Base-by-base conservation (phyloP, 208 protist genomes). In the Leishmania turanica region DNA sequence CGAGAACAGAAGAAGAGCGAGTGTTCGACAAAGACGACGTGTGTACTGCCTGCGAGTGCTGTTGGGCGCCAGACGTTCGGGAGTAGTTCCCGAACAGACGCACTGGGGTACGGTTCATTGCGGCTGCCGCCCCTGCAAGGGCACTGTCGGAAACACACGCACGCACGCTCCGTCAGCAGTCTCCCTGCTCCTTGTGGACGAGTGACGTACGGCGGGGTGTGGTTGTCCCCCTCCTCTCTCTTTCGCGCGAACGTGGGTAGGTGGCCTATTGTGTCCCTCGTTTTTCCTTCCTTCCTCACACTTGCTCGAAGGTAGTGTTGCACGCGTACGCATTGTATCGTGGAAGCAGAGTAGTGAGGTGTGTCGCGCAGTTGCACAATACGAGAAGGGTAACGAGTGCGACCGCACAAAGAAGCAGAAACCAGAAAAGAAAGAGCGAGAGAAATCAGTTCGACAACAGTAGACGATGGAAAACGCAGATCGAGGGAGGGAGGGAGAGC, bases 1-100 rank as follows among this genome's bases (percentile, higher is more conserved):
- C 81, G 27, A 92, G 54, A 11, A 92, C 86, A 13, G 87, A 86
- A 24, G 70, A 73, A 27, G 80, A 82, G 3, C 88, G 85, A 60
- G 66, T 42, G 78, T 45, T 64, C 37, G 69, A 13, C 15, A 62
- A 81, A 21, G 42, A 60, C 34, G 65, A 65, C 45, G 47, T 34
- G 2, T 81, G 75, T 65, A 56, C 56, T 4, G 74, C 37, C 56
- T 62, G 47, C 15, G 64, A 19, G 56, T 76, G 72, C 34, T 56
- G 72, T 34, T 45, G 51, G 24, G 72, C 47, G 19, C 72, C 72
- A 8, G 72, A 62, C 51, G 45, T 45, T 11, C 69, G 69, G 69
- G 69, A 37, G n/a, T 73, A 73, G 27, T 51, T 51, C 69, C 45
- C 69, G 45, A 73, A 2, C 42, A 27, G 47, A 34, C 40, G 40